phyloP scores from a whole-genome alignment of 2,329 filamentous ascomycete species.

The Westerdykella aurantiaca region DNA sequence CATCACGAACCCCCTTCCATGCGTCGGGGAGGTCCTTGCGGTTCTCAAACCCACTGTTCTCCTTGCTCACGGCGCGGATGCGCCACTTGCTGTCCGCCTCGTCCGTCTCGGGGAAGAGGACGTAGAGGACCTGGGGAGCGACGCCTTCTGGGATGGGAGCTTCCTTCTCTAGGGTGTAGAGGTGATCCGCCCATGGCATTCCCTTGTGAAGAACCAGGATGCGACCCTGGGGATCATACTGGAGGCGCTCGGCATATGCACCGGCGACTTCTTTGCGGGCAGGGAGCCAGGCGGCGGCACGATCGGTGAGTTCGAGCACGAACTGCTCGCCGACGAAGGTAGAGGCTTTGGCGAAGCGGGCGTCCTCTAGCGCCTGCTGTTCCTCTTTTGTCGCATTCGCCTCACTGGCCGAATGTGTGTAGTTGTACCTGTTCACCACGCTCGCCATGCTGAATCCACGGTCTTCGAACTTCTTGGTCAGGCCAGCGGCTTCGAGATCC shows the following conservation, averaged over 20 bases:
- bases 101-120: constrained; percentile 82
- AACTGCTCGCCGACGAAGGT: constrained; percentile 86
- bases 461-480: constrained; percentile 78
- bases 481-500: constrained; percentile 60
- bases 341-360: constrained; percentile 70
- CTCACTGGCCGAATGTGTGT: constrained; percentile 49
- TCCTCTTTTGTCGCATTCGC: constrained; percentile 34
- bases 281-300: constrained; percentile 73
- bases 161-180: constrained; percentile 75
- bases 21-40: constrained; percentile 83
- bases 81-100: constrained; percentile 78
- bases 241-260: constrained; percentile 64
- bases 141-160: constrained; percentile 36
- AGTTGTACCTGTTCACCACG: constrained; percentile 80
- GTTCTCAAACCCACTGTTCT: constrained; percentile 82
- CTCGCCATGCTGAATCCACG: constrained; percentile 79
- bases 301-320: constrained; percentile 70
- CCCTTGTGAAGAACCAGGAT: constrained; percentile 73
- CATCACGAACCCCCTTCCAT: constrained; percentile 88
- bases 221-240: constrained; percentile 67
- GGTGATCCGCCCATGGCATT: constrained; percentile 93
- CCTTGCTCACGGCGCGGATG: constrained; percentile 82
- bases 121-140: constrained; percentile 67
- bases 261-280: constrained; percentile 71
- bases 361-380: constrained; percentile 69